Evolutionary conservation across 306 rosid genomes (phyloP), one percentile per base, ranked within the genome.

Genomic region (Clitoria ternatea): DNA sequence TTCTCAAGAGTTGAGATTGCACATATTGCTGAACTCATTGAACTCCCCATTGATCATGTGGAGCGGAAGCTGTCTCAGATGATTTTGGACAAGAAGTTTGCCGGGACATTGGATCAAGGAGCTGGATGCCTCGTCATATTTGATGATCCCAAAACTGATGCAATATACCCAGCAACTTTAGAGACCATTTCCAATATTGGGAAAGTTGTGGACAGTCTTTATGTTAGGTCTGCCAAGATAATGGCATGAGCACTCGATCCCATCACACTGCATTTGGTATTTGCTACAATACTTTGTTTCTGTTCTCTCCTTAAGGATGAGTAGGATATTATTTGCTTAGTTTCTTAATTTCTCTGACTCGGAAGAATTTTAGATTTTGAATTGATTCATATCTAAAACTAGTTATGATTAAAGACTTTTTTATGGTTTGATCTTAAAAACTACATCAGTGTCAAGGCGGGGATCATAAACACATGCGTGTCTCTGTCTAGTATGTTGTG

Each of bases 1-100:
- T 92, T 92, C 83, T 90, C 96, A 65, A 88, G 90, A 79, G 98
- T 92, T 37, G 98, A 92, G 86, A 92, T 92, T 73, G 86, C 84
- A 4, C 97, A 90, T 27, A 82, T 90, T 5, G 96, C 98, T 0
- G 91, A 90, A 45, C 90, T 92, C 48, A 92, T 92, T 19, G 96
- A 86, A 68, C 90, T 92, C 57, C 93, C 96, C 0, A 27, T 81
- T 22, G 84, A 84, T 67, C 82, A 81, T 2, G 84, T 84, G 72
- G 88, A 84, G 76, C 64, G 77, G 10, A 84, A 84, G 74, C 37
- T 81, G 83, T 81, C 88, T 66, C 88, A 84, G 80, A 74, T 84
- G 88, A 84, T 84, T 50, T 67, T 84, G 73, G 86, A 81, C 72
- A 84, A 81, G 78, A 78, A 81, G 72, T 84, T 84, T 49, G 86